These are phyloP conservation scores for Stromatinia cepivora DNA, from an alignment of 2,329 filamentous ascomycete genomes.

Conservation along the genomic window DNA sequence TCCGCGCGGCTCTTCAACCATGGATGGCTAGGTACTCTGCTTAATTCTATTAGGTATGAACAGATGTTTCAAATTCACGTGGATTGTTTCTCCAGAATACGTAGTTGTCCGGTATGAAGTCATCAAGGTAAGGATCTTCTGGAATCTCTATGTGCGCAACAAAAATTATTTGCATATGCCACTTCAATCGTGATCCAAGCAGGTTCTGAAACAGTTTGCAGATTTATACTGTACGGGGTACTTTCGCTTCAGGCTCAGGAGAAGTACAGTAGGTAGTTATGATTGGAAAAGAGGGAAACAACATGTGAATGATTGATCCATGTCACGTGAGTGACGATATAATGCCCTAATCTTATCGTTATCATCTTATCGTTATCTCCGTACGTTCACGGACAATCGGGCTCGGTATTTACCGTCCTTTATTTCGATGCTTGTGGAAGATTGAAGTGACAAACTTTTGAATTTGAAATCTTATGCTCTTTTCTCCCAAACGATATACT, in stretches of 20 bases:
- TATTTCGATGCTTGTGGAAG: constrained; percentile 17
- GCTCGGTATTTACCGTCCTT: constrained; percentile 17
- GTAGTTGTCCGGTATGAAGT: not conserved
- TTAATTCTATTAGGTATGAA: not conserved
- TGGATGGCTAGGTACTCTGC: not conserved
- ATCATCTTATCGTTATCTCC: constrained; percentile 7
- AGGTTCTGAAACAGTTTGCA: not conserved
- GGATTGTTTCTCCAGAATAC: not conserved
- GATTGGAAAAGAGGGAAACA: not conserved
- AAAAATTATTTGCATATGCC: not conserved
- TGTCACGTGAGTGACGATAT: not conserved
- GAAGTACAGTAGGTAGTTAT: not conserved
- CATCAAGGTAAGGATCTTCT: not conserved
- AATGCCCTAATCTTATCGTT: not conserved
- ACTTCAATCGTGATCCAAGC: not conserved
- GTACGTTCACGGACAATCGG: not conserved
- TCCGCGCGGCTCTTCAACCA: constrained; percentile 6
- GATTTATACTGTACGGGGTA: not conserved
- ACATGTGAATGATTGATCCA: not conserved
- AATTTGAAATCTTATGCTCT: not conserved
- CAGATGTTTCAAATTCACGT: not conserved
- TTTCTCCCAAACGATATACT: constrained; percentile 6
- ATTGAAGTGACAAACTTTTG: constrained; percentile 20
- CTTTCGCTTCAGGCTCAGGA: not conserved
- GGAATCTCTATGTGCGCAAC: not conserved